These are phyloP conservation scores for Porogramme epimiltina DNA, from an alignment of 1,284 basidiomycete species.

Conservation along the genomic window DNA sequence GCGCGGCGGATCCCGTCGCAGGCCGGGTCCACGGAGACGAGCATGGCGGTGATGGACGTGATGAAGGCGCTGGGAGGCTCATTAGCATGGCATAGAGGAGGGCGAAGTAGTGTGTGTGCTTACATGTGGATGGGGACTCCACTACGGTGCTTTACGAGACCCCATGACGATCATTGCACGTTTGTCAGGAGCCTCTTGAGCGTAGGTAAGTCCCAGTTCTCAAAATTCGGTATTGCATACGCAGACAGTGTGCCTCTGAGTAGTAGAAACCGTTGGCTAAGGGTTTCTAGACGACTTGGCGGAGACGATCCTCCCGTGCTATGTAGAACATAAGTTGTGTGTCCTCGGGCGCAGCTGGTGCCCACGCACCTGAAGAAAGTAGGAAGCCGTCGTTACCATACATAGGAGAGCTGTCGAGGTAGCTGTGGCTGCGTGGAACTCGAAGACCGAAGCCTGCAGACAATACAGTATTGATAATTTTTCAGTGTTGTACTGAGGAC, in stretches of 20 bases:
- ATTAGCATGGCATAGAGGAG: not conserved
- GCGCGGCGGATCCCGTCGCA: conserved; percentile 41
- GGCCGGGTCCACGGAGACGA: conserved; percentile 48
- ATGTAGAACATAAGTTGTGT: conserved; percentile 1
- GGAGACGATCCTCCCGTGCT: conserved; percentile 77
- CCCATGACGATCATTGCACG: conserved; percentile 73
- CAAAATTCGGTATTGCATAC: conserved; percentile 83
- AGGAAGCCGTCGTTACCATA: conserved; percentile 83
- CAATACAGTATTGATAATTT: too few species aligned
- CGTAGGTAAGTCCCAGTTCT: conserved; percentile 34
- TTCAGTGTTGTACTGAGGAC: too few species aligned
- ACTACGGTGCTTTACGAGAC: conserved; percentile 81
- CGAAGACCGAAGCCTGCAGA: too few species aligned
- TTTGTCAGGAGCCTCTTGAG: not conserved
- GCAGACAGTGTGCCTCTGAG: conserved; percentile 87
- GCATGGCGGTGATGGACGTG: conserved; percentile 53
- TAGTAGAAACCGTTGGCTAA: conserved; percentile 93
- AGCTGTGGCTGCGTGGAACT: too few species aligned
- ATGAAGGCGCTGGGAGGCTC: conserved; percentile 48
- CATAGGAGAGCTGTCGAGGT: conserved; percentile 78
- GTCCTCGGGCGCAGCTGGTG: not conserved
- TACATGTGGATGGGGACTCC: conserved; percentile 77
- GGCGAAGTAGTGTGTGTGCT: not conserved
- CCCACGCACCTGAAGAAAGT: conserved; percentile 79
- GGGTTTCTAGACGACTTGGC: conserved; percentile 82